Evolutionary conservation across 2,329 filamentous ascomycete genomes (phyloP).

Genomic region (Mycosphaerelloides madeirae): DNA sequence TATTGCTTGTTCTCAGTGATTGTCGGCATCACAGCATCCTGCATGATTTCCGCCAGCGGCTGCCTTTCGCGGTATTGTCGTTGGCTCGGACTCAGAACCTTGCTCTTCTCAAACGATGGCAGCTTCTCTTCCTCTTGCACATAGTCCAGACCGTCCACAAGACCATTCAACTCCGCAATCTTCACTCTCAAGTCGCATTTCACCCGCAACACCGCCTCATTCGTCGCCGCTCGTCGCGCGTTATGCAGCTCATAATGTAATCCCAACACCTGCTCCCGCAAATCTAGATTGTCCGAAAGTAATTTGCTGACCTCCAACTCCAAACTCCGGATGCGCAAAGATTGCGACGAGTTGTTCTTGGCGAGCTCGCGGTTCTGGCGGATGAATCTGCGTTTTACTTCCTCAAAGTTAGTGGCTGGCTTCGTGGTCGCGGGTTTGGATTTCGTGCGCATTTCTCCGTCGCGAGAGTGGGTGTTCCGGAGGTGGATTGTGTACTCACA

Average conservation of each 20-base stretch:
- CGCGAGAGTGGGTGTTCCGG: not conserved
- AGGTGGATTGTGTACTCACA: slow-evolving; percentile 49
- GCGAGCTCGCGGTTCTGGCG: slow-evolving; percentile 82
- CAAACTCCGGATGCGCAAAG: slow-evolving; percentile 68
- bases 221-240: slow-evolving; percentile 54
- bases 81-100: slow-evolving; percentile 20
- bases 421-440: slow-evolving; percentile 16
- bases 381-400: slow-evolving; percentile 74
- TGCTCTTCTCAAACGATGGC: slow-evolving; percentile 6
- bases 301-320: slow-evolving; percentile 71
- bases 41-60: slow-evolving; percentile 29
- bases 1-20: slow-evolving; percentile 67
- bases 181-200: slow-evolving; percentile 68
- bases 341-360: slow-evolving; percentile 69
- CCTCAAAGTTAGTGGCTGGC: slow-evolving; percentile 28
- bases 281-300: slow-evolving; percentile 71
- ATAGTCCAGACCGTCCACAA: slow-evolving; percentile 61
- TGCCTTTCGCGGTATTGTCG: slow-evolving; percentile 30
- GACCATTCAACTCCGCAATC: slow-evolving; percentile 62
- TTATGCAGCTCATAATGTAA: slow-evolving; percentile 62
- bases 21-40: slow-evolving; percentile 50
- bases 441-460: slow-evolving; percentile 31
- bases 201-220: slow-evolving; percentile 63
- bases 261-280: slow-evolving; percentile 65
- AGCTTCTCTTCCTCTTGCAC: slow-evolving; percentile 19